Conservation (phyloP, 2,329 filamentous ascomycete genomes). For the Aspergillus nomiae region DNA sequence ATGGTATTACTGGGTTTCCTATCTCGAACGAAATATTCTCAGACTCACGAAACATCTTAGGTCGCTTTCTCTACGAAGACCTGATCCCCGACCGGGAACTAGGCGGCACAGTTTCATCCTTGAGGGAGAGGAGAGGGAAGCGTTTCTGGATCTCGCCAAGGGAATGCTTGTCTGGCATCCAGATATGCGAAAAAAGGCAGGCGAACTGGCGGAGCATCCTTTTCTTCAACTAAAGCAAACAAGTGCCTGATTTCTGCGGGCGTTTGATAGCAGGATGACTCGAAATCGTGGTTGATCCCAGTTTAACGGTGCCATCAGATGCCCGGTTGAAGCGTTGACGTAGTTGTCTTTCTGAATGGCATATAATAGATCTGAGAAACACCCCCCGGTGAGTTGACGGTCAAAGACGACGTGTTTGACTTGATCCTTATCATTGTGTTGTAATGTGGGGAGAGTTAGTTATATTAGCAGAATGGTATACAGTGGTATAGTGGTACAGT, state of each 20-base stretch:
- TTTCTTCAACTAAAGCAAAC: slow-evolving; percentile 32
- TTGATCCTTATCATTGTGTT: too few relatives aligned
- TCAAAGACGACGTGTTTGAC: too few relatives aligned
- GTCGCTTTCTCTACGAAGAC: slow-evolving; percentile 35
- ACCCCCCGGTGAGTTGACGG: too few relatives aligned
- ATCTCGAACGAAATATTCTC: slow-evolving; percentile 18
- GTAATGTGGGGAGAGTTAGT: too few relatives aligned
- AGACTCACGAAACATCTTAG: slow-evolving; percentile 28
- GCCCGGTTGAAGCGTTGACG: too few relatives aligned
- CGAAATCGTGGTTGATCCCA: background rate
- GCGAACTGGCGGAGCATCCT: slow-evolving; percentile 30
- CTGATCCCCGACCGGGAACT: slow-evolving; percentile 36
- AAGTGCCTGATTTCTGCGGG: slow-evolving; percentile 22
- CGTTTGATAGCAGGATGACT: background rate
- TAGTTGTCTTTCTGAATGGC: too few relatives aligned
- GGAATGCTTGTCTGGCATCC: slow-evolving; percentile 37
- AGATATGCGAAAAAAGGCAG: slow-evolving; percentile 29
- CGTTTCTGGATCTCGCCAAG: slow-evolving; percentile 33
- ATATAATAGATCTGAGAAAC: too few relatives aligned
- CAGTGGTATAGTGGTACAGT: too few relatives aligned
- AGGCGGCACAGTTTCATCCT: slow-evolving; percentile 30
- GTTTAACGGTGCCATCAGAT: too few relatives aligned
- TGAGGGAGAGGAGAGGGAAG: slow-evolving; percentile 30
- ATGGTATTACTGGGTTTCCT: slow-evolving; percentile 26
- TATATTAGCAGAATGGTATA: too few relatives aligned